phyloP scores from a whole-genome alignment of 305 asterid genomes.

The Andrographis paniculata region DNA sequence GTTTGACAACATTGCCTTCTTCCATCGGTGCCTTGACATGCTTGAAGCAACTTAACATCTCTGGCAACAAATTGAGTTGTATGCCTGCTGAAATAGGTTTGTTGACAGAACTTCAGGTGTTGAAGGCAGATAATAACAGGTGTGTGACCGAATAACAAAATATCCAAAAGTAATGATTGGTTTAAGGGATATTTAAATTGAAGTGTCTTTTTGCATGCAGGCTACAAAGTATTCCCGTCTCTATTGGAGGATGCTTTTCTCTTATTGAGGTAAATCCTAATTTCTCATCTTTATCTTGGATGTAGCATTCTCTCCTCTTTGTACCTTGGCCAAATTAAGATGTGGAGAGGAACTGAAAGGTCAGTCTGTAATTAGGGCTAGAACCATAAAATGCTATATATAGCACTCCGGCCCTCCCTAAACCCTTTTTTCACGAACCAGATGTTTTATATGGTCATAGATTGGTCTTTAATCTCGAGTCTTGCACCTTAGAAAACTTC shows the following conservation, averaged over 20 bases:
- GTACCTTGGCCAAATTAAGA: no score
- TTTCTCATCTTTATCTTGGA: neutral
- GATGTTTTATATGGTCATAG: no score
- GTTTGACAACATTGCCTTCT: slow-evolving; percentile 61
- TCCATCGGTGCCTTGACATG: slow-evolving; percentile 53
- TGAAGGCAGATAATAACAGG: slow-evolving; percentile 83
- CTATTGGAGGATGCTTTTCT: slow-evolving; percentile 60
- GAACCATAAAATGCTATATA: no score
- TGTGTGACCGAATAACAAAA: slow-evolving; percentile 18
- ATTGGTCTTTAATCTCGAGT: no score
- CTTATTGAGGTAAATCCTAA: slow-evolving; percentile 58
- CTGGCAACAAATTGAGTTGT: slow-evolving; percentile 47
- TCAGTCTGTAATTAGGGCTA: no score
- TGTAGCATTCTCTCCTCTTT: no score
- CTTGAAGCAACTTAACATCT: slow-evolving; percentile 61
- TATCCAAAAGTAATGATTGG: neutral
- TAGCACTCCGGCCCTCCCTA: no score
- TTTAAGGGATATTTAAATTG: neutral
- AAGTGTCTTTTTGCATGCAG: slow-evolving; percentile 25
- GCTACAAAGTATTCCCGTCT: slow-evolving; percentile 48
- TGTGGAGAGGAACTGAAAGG: no score
- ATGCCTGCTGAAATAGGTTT: slow-evolving; percentile 71
- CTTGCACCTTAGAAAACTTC: no score
- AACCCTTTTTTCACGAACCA: no score
- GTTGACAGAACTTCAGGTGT: slow-evolving; percentile 54